Base-by-base conservation (phyloP, 768 basidiomycete genomes). In the Gloeopeniophorella convolvens region DNA sequence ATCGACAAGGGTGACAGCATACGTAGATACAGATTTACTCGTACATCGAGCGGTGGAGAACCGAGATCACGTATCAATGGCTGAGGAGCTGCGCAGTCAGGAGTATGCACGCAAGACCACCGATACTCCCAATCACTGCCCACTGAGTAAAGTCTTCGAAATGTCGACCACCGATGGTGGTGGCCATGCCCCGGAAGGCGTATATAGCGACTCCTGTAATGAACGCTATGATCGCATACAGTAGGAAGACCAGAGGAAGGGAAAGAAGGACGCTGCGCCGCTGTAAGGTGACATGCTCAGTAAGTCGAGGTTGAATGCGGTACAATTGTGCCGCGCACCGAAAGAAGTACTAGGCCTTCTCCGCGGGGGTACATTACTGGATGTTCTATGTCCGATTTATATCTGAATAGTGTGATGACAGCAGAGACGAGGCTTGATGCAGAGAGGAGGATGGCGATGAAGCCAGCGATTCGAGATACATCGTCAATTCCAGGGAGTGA, bases 401-500 rank as follows among this genome's bases (percentile, higher is more conserved):
- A 79, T 43, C 78, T 72, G 65, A 88, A 80, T 36, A 89, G 72
- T 30, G 85, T 81, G 36, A 83, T 70, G 24, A 87, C 74, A 15
- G 82, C 79, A 3, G 85, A 76, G 30, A 77, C 70, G 74, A 90
- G 81, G 57, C 83, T 80, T 54, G 80, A 74, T 1, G 80, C 74
- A 7, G 88, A 81, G 62, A 83, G 81, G 51, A 83, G 67, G 44
- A 85, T 77, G 27, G 85, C 79, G 12, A 86, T 70, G 57, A 90
- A 73, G 27, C 79, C 82, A 20, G 80, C 76, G 41, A 81, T 70
- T 48, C 86, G 76, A 48, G 82, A 68, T 54, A 82, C 55, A 51
- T 70, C 75, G 63, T 83, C 82, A 65, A 91, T 58, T 32, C 82
- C 84, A 59, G 89, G 87, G 45, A 91, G 74, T 43, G 85, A 78